phyloP scores from a whole-genome alignment of 73 alveolate species.

The Urostyla sp. region DNA sequence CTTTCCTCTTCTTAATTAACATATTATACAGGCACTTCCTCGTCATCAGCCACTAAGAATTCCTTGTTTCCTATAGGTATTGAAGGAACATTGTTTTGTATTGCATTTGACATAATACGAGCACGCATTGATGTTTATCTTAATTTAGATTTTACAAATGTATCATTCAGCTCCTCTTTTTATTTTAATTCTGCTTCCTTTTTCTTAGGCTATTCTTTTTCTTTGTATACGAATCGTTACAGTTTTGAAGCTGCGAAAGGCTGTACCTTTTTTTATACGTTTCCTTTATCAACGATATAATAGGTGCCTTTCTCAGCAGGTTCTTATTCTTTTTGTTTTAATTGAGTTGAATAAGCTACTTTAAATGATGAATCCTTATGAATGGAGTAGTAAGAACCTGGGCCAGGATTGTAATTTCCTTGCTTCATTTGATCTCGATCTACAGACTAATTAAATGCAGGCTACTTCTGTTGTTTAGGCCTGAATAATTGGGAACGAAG shows the following conservation, averaged over 20 bases:
- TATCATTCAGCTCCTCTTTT: slow-evolving; percentile 1
- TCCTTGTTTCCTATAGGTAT: slow-evolving; percentile 51
- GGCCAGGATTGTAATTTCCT: slow-evolving; percentile 46
- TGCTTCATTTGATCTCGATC: neutral
- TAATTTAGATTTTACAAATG: slow-evolving; percentile 20
- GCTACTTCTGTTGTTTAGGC: neutral
- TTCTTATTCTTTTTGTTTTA: neutral
- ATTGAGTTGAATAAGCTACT: slow-evolving; percentile 6
- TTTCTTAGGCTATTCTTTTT: neutral
- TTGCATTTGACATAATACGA: neutral
- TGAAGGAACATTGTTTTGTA: slow-evolving; percentile 18
- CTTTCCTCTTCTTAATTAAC: neutral
- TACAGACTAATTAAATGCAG: slow-evolving; percentile 35
- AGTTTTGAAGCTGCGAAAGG: slow-evolving; percentile 42
- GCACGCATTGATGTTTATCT: slow-evolving; percentile 5
- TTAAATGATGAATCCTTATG: neutral
- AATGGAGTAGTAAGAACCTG: slow-evolving; percentile 19
- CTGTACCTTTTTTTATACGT: slow-evolving; percentile 34
- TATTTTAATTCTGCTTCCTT: neutral
- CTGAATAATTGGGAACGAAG: neutral
- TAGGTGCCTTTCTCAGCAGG: slow-evolving; percentile 24
- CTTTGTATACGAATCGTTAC: neutral
- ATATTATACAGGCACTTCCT: slow-evolving; percentile 12
- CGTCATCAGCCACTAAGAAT: slow-evolving; percentile 13
- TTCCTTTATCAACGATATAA: slow-evolving; percentile 48